Base-by-base conservation (phyloP, 176 grass and related monocot species). In the Alloteropsis semialata region DNA sequence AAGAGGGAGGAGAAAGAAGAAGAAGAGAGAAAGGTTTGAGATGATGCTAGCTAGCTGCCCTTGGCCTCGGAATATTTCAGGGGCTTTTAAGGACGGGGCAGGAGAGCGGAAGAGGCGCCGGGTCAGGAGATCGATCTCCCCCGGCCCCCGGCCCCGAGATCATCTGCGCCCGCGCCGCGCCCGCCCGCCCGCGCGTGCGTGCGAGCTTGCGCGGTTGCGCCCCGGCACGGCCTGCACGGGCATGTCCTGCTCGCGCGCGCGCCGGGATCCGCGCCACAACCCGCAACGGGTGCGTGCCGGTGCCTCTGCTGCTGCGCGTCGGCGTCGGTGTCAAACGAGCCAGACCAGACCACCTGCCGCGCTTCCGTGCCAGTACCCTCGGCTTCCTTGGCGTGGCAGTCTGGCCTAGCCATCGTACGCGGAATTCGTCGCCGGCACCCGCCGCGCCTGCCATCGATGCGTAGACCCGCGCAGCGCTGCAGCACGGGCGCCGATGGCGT, bases 61-160 rank as follows among this genome's bases (percentile, higher is more conserved):
- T 69, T 25, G 21, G 73, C 27, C 58, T 75, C 39, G 81, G 87
- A 85, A 81, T 89, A 85, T 85, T 85, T 79, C 11, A 76, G 78
- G 74, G 71, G 25, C 48, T 63, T 76, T 84, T 85, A 81, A 72
- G 75, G 63, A 42, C 45, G 18, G 14, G 72, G 67, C 68, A 85
- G 72, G 78, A 71, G 69, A 81, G 78, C 77, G 29, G 77, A 69
- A 51, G 87, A 69, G 75, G 76, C 41, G 81, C 87, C 75, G 59
- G 87, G 75, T 65, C 57, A 54, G 72, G 80, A 70, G 74, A 33
- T 62, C 51, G 5, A 5, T n/a, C n/a, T n/a, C 27, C 48, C 38
- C 15, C 3, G 8, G 11, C 22, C 49, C 25, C 17, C 66, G 34
- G 1, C 24, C 27, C 51, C 65, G 65, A 83, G 61, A 37, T 49